Evolutionary conservation across 805 yeast species (phyloP).

Genomic region (Yamadazyma ubonensis): DNA sequence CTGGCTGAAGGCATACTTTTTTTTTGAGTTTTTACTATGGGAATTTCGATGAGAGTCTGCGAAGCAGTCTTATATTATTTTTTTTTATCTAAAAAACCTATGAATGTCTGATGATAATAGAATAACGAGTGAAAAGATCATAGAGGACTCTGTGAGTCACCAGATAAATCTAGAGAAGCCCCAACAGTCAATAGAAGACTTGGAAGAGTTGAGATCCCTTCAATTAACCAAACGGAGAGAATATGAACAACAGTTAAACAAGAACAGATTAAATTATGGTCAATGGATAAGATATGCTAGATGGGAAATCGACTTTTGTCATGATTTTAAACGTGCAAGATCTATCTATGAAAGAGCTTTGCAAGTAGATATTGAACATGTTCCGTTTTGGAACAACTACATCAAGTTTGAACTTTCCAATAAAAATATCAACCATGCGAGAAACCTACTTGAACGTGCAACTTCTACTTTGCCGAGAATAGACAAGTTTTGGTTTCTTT

Average conservation of each 20-base stretch:
- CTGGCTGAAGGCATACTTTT: slow-evolving; percentile 25
- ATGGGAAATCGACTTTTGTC: slow-evolving; percentile 75
- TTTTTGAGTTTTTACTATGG: slow-evolving; percentile 3
- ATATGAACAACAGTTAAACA: slow-evolving; percentile 81
- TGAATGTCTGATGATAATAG: slow-evolving; percentile 16
- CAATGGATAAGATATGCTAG: slow-evolving; percentile 93
- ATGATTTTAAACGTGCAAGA: slow-evolving; percentile 75
- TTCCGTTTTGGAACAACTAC: slow-evolving; percentile 85
- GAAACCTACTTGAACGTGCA: slow-evolving; percentile 80
- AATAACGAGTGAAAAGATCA: slow-evolving; percentile 38
- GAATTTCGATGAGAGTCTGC: background rate
- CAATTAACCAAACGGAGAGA: slow-evolving; percentile 79
- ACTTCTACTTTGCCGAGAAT: slow-evolving; percentile 71
- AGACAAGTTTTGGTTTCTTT: slow-evolving; percentile 84
- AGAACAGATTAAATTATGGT: slow-evolving; percentile 76
- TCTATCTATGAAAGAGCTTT: slow-evolving; percentile 87
- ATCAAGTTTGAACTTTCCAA: slow-evolving; percentile 72
- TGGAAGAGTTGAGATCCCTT: slow-evolving; percentile 74
- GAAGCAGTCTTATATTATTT: background rate
- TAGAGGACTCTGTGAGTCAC: slow-evolving; percentile 33
- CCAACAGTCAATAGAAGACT: slow-evolving; percentile 50
- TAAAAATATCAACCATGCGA: slow-evolving; percentile 80
- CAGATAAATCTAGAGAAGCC: slow-evolving; percentile 28
- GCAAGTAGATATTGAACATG: slow-evolving; percentile 68
- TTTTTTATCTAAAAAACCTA: background rate